Evolutionary conservation across 768 basidiomycete genomes (phyloP), one percentile per base, ranked within the genome.

Genomic region (Podaxis sp.): DNA sequence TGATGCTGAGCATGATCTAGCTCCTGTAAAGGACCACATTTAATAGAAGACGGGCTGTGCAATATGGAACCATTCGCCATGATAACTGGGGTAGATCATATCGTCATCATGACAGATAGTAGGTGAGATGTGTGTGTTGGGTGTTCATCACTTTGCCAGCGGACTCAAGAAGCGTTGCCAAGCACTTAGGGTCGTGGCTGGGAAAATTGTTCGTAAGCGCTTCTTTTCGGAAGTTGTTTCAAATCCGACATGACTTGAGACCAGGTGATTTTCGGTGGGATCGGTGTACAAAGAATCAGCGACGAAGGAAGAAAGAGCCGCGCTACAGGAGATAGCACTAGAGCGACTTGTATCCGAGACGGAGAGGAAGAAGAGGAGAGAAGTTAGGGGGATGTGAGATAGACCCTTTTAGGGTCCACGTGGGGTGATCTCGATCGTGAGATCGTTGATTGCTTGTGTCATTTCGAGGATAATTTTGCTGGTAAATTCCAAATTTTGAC

Each of bases 391-490:
- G 18, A 18, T n/a, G 52, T 42, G 51, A 35, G 38, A 52, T 13
- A 58, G 44, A 47, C 55, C 57, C 57, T 44, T 35, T 42, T 47
- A 47, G 59, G 52, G 46, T 47, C 59, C 59, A 61, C 59, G 59
- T 61, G 59, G 59, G 59, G 59, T 61, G 61, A 62, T 64, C 63
- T 64, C 64, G 61, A 64, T 64, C 63, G 61, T 64, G 64, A 62
- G 64, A 65, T 65, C 64, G 64, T 50, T 61, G 59, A 61, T 61
- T 61, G 52, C 59, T 61, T 61, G 59, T 61, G 59, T 61, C 59
- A 61, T 61, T 55, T 61, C 59, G 59, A 61, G 59, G 52, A 61
- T 61, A 61, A 61, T 61, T 61, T 59, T 62, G 62, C 51, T 50
- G 61, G 54, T 50, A 62, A 59, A 54, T 52, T 64, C 51, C 60